Conservation (phyloP, 208 protist genomes). For the Spongospora subterranea region DNA sequence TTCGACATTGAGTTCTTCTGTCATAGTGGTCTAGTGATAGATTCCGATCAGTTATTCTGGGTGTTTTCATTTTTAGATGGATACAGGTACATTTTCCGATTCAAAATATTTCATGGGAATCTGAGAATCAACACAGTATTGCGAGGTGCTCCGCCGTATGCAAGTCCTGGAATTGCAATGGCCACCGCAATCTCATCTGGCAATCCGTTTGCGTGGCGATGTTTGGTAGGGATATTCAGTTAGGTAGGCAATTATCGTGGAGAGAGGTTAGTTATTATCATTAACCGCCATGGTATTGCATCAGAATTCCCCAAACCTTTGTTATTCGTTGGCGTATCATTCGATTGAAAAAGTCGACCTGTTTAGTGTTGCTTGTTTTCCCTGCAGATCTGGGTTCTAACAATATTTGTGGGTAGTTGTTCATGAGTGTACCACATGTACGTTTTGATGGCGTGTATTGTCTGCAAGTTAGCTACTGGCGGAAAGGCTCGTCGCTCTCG, state of each 20-base stretch:
- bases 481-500: not conserved
- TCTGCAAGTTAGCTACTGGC: slow-evolving; percentile 34
- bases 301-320: too few relatives aligned
- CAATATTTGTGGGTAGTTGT: too few relatives aligned
- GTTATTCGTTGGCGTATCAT: too few relatives aligned
- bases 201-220: not conserved
- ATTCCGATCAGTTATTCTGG: not conserved
- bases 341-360: too few relatives aligned
- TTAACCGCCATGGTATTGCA: not conserved
- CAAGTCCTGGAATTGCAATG: not conserved
- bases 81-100: slow-evolving; percentile 12
- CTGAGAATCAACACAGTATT: not conserved
- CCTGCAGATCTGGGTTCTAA: too few relatives aligned
- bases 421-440: not conserved
- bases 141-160: not conserved
- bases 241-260: not conserved
- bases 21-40: too few relatives aligned
- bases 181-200: not conserved
- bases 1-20: too few relatives aligned
- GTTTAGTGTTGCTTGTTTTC: too few relatives aligned
- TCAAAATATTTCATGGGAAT: not conserved
- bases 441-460: slow-evolving; percentile 22
- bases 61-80: slow-evolving; percentile 51
- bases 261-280: not conserved
- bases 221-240: not conserved